These are phyloP conservation scores for Inosperma sp. DNA, from an alignment of 768 basidiomycete species.

Conservation along the genomic window DNA sequence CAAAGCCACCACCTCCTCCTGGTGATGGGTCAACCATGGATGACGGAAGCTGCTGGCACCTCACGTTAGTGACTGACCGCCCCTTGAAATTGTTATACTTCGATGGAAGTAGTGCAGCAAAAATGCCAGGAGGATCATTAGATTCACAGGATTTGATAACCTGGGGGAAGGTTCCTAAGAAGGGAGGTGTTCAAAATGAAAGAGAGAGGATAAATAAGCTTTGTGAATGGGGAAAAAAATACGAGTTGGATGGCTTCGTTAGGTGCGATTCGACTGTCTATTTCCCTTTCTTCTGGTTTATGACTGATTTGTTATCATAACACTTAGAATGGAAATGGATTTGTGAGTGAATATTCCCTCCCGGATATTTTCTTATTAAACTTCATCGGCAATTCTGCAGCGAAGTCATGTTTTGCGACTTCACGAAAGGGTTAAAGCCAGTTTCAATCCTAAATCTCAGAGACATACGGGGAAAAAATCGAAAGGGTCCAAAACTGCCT, in stretches of 20 bases:
- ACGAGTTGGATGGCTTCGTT: constrained; percentile 43
- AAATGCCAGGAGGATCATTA: constrained; percentile 37
- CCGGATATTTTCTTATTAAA: neutral
- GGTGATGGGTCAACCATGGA: neutral
- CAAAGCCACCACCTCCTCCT: neutral
- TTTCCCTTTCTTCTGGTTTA: neutral
- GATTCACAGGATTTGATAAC: constrained; percentile 45
- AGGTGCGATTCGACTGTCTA: constrained; percentile 29
- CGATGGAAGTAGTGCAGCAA: constrained; percentile 47
- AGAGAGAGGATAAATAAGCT: constrained; percentile 32
- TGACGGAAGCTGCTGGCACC: constrained; percentile 33
- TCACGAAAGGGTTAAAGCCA: constrained; percentile 35
- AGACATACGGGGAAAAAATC: neutral
- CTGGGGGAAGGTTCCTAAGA: constrained; percentile 34
- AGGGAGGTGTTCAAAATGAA: constrained; percentile 26
- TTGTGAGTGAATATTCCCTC: constrained; percentile 32
- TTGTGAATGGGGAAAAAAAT: constrained; percentile 41
- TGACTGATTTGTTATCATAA: neutral
- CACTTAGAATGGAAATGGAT: constrained; percentile 43
- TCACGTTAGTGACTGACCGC: constrained; percentile 35
- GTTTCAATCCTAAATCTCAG: constrained; percentile 38
- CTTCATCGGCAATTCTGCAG: constrained; percentile 20
- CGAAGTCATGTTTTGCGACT: constrained; percentile 48
- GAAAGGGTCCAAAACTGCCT: neutral
- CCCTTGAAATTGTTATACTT: constrained; percentile 47